Evolutionary conservation across 441 rosid species (phyloP).

Genomic region (Pelargonium citronellum): DNA sequence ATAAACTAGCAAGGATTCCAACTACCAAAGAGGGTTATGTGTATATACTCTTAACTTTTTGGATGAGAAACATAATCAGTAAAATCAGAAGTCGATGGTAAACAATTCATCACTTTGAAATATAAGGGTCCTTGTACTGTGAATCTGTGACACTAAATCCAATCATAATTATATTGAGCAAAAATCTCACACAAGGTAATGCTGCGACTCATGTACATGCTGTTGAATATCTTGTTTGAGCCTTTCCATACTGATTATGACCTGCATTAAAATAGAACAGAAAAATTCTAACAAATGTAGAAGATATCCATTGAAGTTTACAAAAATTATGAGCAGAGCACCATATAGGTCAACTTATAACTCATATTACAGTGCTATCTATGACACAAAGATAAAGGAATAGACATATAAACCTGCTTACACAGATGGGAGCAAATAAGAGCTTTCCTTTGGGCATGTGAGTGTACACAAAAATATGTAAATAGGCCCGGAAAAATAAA

Average conservation of each 20-base stretch:
- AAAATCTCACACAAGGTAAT: conserved; percentile 41
- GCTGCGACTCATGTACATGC: conserved; percentile 42
- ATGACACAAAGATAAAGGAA: background rate
- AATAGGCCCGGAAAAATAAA: background rate
- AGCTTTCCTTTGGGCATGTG: background rate
- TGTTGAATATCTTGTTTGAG: conserved; percentile 62
- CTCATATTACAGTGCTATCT: background rate
- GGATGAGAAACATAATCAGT: background rate
- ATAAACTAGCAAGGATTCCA: background rate
- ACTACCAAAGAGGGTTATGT: background rate
- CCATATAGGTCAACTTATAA: background rate
- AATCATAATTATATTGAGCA: conserved; percentile 6
- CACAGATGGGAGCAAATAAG: background rate
- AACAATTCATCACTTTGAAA: background rate
- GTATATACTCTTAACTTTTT: background rate
- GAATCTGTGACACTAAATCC: background rate
- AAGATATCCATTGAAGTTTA: background rate
- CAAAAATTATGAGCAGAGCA: conserved; percentile 4
- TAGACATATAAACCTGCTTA: background rate
- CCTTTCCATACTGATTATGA: conserved; percentile 77
- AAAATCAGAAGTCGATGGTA: background rate
- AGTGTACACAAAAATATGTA: background rate
- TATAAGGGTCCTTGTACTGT: background rate
- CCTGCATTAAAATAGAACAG: conserved; percentile 32
- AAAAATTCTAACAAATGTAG: conserved; percentile 7